Percentiles rank a stretch among this genome's conserved stretches.
These are phyloP conservation scores for Ligustrum vulgare DNA, from an alignment of 257 asterid genomes.

Conservation along the genomic window DNA sequence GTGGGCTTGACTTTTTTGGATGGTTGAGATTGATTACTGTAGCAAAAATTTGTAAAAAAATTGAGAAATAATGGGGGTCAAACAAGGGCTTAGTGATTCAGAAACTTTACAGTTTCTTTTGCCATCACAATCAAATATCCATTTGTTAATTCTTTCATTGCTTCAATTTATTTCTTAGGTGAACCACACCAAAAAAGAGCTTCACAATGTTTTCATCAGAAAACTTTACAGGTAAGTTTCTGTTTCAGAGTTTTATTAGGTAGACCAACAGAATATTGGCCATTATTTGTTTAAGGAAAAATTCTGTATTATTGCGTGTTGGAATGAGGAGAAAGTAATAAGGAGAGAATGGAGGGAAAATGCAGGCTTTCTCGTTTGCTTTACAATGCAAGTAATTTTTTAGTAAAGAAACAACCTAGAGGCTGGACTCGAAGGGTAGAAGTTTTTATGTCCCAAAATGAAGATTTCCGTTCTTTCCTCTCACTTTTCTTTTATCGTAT, in stretches of 20 bases:
- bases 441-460: conserved; percentile 13
- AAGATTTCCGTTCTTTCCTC: not conserved
- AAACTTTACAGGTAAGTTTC: conserved; percentile 72
- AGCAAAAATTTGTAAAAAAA: too few relatives aligned
- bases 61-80: too few relatives aligned
- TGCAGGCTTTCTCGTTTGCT: not conserved
- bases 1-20: too few relatives aligned
- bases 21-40: too few relatives aligned
- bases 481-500: not conserved
- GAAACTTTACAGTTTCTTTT: conserved; percentile 1
- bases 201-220: conserved; percentile 72
- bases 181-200: conserved; percentile 87
- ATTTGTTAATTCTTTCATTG: conserved; percentile 9
- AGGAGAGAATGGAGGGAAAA: not conserved
- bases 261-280: not conserved
- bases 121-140: conserved; percentile 3
- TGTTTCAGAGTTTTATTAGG: not conserved
- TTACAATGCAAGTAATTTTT: not conserved
- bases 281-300: not conserved
- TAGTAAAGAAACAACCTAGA: not conserved
- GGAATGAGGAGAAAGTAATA: not conserved
- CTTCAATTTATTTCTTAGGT: conserved; percentile 51
- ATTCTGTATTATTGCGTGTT: not conserved
- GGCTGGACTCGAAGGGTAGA: not conserved
- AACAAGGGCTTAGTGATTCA: too few relatives aligned